Percentiles rank a stretch among this genome's conserved stretches.
These are phyloP conservation scores for Microdochium bolleyi DNA, from an alignment of 2,329 filamentous ascomycete species.

Conservation along the genomic window DNA sequence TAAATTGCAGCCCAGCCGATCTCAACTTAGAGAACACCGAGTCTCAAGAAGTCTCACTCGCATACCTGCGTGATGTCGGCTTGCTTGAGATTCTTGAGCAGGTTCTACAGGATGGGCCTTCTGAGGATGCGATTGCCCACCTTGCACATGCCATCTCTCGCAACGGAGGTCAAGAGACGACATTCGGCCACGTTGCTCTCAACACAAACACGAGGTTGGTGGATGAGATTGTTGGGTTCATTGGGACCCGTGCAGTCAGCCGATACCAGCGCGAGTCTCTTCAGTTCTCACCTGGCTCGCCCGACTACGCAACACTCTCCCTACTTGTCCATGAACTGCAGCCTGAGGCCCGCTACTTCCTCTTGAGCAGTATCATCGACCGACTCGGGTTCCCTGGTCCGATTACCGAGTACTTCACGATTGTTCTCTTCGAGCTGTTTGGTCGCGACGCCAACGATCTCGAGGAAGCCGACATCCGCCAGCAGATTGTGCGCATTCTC, in stretches of 20 bases:
- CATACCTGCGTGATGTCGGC: conserved; percentile 43
- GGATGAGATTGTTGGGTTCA: conserved; percentile 75
- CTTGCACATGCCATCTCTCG: conserved; percentile 67
- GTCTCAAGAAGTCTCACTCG: conserved; percentile 11
- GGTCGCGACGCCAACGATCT: conserved; percentile 64
- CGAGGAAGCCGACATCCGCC: conserved; percentile 74
- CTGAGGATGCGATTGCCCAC: conserved; percentile 66
- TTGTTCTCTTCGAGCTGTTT: conserved; percentile 77
- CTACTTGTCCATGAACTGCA: conserved; percentile 68
- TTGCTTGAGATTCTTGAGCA: conserved; percentile 53
- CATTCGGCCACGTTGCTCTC: conserved; percentile 59
- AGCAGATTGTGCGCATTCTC: conserved; percentile 84
- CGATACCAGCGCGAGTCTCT: conserved; percentile 50
- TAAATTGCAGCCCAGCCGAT: conserved; percentile 66
- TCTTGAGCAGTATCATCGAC: conserved; percentile 79
- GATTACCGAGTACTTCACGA: conserved; percentile 89
- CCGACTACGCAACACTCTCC: conserved; percentile 66
- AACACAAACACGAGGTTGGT: conserved; percentile 64
- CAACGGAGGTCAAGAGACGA: conserved; percentile 47
- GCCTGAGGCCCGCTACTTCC: conserved; percentile 74
- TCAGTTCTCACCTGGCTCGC: conserved; percentile 55
- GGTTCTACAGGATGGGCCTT: conserved; percentile 51
- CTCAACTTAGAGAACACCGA: conserved; percentile 52
- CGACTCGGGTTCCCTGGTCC: conserved; percentile 86
- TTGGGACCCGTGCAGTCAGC: conserved; percentile 66